Base-by-base conservation (phyloP, 2,329 filamentous ascomycete genomes). In the Nigrospora osmanthi region DNA sequence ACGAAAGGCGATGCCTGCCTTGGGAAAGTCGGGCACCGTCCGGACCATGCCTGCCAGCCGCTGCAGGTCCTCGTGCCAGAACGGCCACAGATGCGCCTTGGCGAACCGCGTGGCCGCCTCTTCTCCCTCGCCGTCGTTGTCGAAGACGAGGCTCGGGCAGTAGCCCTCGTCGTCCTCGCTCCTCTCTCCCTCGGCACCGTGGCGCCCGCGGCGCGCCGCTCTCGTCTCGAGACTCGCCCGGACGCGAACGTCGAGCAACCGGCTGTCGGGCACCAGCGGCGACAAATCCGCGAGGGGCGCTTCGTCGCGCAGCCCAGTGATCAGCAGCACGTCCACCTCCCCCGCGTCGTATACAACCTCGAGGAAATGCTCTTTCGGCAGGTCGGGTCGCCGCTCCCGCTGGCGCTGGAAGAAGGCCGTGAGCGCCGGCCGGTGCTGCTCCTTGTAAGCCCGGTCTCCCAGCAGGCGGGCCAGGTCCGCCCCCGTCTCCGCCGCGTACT, bases 251-350 rank as follows among this genome's bases (percentile, higher is more conserved):
- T 83, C 80, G 39, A 83, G 32, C 15, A 84, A 46, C 49, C 64
- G 74, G 47, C 63, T 72, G 2, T 67, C 57, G 40, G 77, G 69
- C 11, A 80, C 72, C 19, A 81, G 54, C 13, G 30, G 41, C 15
- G 34, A 38, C 0, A 80, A 71, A 12, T 49, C 36, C 48, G 74
- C 63, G 11, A 82, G 67, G 0, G 80, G 80, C 6, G 77, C 72
- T 40, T 75, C 62, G 40, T 85, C 80, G 65, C 78, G 73, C 73
- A 83, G 76, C 0, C 79, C 80, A 0, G 79, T 83, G 50, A 85
- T 74, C 0, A 84, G 46, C 37, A 84, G 59, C 40, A 82, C 75
- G 45, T 81, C 73, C 2, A 68, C 62, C 56, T 68, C 67, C 41
- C 11, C 49, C 6, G 67, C 64, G 12, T 49, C 45, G 32, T 61